Base-by-base conservation (phyloP, 2,329 filamentous ascomycete species). In the Kalmusia sp. region DNA sequence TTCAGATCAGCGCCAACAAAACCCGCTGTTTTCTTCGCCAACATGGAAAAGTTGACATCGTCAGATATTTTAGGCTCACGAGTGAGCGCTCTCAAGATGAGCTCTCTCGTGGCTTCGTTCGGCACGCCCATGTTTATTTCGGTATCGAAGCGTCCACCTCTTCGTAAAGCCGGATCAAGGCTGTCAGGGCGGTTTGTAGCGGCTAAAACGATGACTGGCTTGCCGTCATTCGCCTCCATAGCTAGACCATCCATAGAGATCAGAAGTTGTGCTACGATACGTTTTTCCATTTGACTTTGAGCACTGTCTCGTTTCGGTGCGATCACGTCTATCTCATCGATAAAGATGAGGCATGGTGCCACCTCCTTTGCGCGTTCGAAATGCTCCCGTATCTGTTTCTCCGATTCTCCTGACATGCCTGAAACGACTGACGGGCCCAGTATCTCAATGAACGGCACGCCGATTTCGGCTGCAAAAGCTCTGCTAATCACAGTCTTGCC, bases 1-100 rank as follows among this genome's bases (percentile, higher is more conserved):
- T 90, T 86, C 3, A 99, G 78, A 78, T 99, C 95, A 5, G 91
- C 91, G 9, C 93, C 93, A 0, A 99, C 93, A 62, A 95, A 99
- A 1, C 95, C 95, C 5, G 95, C 91, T 0, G 93, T 98, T 63
- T 88, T 82, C 65, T 91, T 93, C 5, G 93, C 92, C 3, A 99
- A 79, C 14, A 83, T 78, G 22, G 78, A 77, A 62, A 93, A 90
- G 68, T 96, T 85, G 17, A 98, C 84, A 55, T 92, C 87, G 3
- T 84, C 80, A 1, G 85, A 80, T 6, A 96, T 72, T 0, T 78
- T 78, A 60, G 87, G 82, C 50, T 87, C 84, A 49, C 86, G 80
- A 0, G 90, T 91, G 39, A 96, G 79, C 1, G 89, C 87, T 33
- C 83, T 81, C 39, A 98, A 77, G 35, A 99, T 98, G 43, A 89